These are phyloP conservation scores for Neonectria punicea DNA, from an alignment of 2,329 filamentous ascomycete species.

Conservation along the genomic window DNA sequence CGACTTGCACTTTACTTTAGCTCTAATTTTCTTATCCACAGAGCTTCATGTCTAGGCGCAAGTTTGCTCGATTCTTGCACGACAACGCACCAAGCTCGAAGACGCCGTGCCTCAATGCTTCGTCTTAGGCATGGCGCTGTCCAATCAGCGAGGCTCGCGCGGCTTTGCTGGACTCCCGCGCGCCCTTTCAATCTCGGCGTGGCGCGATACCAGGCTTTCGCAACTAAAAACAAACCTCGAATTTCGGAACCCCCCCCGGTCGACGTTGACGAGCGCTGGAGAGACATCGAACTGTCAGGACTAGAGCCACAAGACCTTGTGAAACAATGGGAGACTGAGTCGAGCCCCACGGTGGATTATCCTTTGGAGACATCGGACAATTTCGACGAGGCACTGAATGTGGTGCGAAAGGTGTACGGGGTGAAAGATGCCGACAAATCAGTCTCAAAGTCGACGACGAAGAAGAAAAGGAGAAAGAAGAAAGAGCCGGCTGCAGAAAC, in stretches of 20 bases:
- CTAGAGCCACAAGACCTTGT: neutral
- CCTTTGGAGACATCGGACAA: constrained; percentile 13
- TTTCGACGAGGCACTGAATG: constrained; percentile 36
- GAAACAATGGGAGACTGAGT: neutral
- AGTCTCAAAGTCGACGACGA: constrained; percentile 7
- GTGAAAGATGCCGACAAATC: constrained; percentile 20
- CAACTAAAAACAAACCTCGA: neutral
- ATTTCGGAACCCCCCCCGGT: neutral
- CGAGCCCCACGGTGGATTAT: neutral
- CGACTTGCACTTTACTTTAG: constrained; percentile 19
- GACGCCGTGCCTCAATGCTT: constrained; percentile 42
- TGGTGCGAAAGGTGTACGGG: constrained; percentile 41
- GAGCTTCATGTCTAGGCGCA: constrained; percentile 8
- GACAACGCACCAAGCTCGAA: constrained; percentile 13
- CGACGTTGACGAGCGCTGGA: constrained; percentile 1
- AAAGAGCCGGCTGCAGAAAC: too few species aligned
- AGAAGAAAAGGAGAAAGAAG: constrained; percentile 14
- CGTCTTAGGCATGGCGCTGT: constrained; percentile 36
- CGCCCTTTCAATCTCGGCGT: neutral
- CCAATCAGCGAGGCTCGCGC: constrained; percentile 26
- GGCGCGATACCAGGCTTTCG: constrained; percentile 6
- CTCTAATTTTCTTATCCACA: constrained; percentile 32
- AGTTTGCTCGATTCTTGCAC: neutral
- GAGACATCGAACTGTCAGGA: neutral
- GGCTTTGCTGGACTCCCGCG: constrained; percentile 17